A percentile compares a stretch with the other conserved stretches of the same genome.
Conservation (phyloP, 139 green algal genomes). For the Chlamydomonas asymmetrica region DNA sequence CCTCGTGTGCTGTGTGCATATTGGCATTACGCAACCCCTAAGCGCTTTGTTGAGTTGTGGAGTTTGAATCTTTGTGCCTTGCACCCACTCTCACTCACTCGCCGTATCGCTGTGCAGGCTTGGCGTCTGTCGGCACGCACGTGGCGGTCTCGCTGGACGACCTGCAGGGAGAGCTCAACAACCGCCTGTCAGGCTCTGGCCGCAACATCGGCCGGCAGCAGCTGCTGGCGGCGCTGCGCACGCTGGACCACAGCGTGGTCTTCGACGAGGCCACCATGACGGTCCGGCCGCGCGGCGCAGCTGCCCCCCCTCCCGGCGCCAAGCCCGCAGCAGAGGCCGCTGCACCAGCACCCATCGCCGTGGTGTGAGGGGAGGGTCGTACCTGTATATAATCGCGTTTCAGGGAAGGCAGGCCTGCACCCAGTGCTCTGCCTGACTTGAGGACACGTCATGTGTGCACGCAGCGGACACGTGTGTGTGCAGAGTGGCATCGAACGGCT, state of each 20-base stretch:
- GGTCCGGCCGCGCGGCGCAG: too few species aligned
- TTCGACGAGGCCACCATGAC: slow-evolving; percentile 27
- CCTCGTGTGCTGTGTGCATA: neutral
- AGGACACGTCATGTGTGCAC: too few species aligned
- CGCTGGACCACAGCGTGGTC: slow-evolving; percentile 18
- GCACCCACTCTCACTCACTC: neutral
- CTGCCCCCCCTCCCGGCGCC: too few species aligned
- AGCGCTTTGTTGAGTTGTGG: neutral
- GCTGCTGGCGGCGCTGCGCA: slow-evolving; percentile 22
- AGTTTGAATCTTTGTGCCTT: neutral
- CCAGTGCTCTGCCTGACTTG: too few species aligned
- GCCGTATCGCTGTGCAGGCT: neutral
- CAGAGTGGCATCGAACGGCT: too few species aligned
- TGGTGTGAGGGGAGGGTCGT: too few species aligned
- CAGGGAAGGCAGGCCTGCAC: too few species aligned
- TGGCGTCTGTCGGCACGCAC: neutral
- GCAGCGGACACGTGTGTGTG: too few species aligned
- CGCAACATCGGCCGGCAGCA: slow-evolving; percentile 9
- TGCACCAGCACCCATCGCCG: too few species aligned
- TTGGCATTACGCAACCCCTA: neutral
- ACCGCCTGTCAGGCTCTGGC: neutral
- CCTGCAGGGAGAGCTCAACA: slow-evolving; percentile 24
- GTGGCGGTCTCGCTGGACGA: slow-evolving; percentile 13
- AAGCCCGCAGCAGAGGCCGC: too few species aligned
- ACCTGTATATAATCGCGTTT: too few species aligned